These are phyloP conservation scores for Mercurialis annua DNA, from an alignment of 345 rosid species.

Conservation along the genomic window DNA sequence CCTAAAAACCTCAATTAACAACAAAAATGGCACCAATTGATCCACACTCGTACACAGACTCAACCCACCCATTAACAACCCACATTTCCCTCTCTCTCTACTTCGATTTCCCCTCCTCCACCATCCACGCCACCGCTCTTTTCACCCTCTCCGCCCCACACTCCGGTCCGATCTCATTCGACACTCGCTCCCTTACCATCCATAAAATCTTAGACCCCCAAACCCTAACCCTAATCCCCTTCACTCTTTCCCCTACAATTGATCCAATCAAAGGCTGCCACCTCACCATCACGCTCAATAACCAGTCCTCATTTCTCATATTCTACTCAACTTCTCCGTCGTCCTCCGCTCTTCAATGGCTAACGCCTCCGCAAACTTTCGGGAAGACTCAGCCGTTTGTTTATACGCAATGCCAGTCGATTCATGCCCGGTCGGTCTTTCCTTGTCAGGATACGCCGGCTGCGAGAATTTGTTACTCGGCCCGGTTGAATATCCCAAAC, in stretches of 20 bases:
- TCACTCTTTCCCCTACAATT: slow-evolving; percentile 28
- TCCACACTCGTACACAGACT: slow-evolving; percentile 84
- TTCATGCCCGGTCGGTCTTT: slow-evolving; percentile 88
- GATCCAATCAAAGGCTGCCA: slow-evolving; percentile 56
- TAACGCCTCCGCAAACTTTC: slow-evolving; percentile 68
- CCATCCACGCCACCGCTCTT: slow-evolving; percentile 73
- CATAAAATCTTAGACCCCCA: slow-evolving; percentile 41
- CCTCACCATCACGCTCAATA: slow-evolving; percentile 43
- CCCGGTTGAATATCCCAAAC: slow-evolving; percentile 55
- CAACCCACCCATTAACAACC: slow-evolving; percentile 62
- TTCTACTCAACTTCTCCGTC: slow-evolving; percentile 58
- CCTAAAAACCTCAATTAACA: background rate
- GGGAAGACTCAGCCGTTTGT: slow-evolving; percentile 63
- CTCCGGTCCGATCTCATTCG: slow-evolving; percentile 58
- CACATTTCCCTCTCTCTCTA: slow-evolving; percentile 66
- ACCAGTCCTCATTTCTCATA: slow-evolving; percentile 40
- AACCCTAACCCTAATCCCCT: slow-evolving; percentile 45
- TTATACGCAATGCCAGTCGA: slow-evolving; percentile 82
- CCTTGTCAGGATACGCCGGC: slow-evolving; percentile 98
- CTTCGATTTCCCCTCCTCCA: slow-evolving; percentile 67
- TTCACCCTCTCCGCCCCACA: slow-evolving; percentile 50
- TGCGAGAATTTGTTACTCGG: slow-evolving; percentile 65
- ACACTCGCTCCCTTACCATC: slow-evolving; percentile 62
- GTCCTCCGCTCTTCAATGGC: slow-evolving; percentile 94
- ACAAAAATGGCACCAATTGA: slow-evolving; percentile 65